Percentiles rank a stretch among this genome's conserved stretches.
Conservation (phyloP, 1,284 basidiomycete species). For the Calocybe gambosa region DNA sequence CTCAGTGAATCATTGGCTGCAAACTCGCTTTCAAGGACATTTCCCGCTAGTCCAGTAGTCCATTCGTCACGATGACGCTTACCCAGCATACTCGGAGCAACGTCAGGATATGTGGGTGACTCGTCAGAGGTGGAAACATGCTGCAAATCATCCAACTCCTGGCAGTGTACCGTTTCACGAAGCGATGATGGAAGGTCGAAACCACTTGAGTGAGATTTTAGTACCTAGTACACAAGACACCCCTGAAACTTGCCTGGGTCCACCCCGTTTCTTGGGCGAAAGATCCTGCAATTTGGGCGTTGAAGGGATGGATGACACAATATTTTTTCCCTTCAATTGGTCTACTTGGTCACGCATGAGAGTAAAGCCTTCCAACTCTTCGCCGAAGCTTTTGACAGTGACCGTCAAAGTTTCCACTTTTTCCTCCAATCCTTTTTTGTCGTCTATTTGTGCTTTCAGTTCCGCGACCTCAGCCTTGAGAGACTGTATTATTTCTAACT, state of each 20-base stretch:
- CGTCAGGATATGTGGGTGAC: slow-evolving; percentile 28
- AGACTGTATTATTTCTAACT: slow-evolving; percentile 35
- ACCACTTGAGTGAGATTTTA: not conserved
- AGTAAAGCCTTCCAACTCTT: slow-evolving; percentile 28
- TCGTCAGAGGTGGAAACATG: not conserved
- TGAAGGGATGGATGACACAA: slow-evolving; percentile 12
- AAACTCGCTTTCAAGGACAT: slow-evolving; percentile 29
- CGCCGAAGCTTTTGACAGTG: slow-evolving; percentile 35
- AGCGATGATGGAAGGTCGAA: slow-evolving; percentile 1
- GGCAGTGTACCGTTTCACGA: not conserved
- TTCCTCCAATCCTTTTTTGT: slow-evolving; percentile 29
- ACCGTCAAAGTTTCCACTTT: slow-evolving; percentile 33
- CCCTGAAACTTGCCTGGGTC: slow-evolving; percentile 10
- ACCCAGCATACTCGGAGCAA: slow-evolving; percentile 43
- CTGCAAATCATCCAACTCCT: not conserved
- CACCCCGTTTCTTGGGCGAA: slow-evolving; percentile 6
- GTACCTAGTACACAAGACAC: not conserved
- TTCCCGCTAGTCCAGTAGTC: slow-evolving; percentile 37
- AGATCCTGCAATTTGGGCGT: slow-evolving; percentile 20
- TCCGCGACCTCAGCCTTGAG: slow-evolving; percentile 33
- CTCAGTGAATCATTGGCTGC: slow-evolving; percentile 31
- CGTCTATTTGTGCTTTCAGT: slow-evolving; percentile 28
- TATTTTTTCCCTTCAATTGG: slow-evolving; percentile 23
- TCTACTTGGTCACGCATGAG: slow-evolving; percentile 31
- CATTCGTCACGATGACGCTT: slow-evolving; percentile 51